Base-by-base conservation (phyloP, 306 rosid genomes). In the Glycine tomentella region DNA sequence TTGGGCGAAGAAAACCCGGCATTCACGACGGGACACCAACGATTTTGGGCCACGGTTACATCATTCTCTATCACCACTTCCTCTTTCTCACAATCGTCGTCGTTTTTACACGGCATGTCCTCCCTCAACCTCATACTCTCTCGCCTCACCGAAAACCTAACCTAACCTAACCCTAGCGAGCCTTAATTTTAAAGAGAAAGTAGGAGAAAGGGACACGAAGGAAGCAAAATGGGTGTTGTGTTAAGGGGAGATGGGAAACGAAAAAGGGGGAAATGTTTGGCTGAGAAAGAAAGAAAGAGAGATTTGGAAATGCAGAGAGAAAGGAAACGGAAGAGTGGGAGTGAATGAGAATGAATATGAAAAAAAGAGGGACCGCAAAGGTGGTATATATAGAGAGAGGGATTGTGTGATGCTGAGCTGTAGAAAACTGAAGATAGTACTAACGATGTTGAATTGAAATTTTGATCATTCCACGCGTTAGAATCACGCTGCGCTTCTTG, bases 101-200 rank as follows among this genome's bases (percentile, higher is more conserved):
- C 86, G 77, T 84, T 85, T n/a, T 50, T 66, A 74, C 90, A 57
- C 38, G 87, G 34, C 9, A 84, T 50, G 58, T 86, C 90, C 62
- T 89, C 97, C 74, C 69, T 85, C 88, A 93, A 74, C 80, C 90
- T 83, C 90, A 87, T 87, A 25, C 7, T 56, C 7, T 56, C 9
- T 3, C 65, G 36, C 49, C 78, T 3, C 57, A 13, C 49, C 78
- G 10, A 20, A 57, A 36, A 36, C 38, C 38, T 3, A 36, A 36
- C 31, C 31, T 25, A 69, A 58, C 75, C 80, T 63, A 83, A 77
- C 80, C 82, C 80, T 78, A 78, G 7, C 83, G n/a, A 65, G 52
- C 0, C 40, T 25, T 1, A 25, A 25, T 2, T 36, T 36, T 36
- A 3, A 36, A 36, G 40, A 36, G 31, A 25, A 25, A 25, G 31